Evolutionary conservation across 768 basidiomycete species (phyloP), one percentile per base, ranked within the genome.

Genomic region (Crassisporium funariophilum): DNA sequence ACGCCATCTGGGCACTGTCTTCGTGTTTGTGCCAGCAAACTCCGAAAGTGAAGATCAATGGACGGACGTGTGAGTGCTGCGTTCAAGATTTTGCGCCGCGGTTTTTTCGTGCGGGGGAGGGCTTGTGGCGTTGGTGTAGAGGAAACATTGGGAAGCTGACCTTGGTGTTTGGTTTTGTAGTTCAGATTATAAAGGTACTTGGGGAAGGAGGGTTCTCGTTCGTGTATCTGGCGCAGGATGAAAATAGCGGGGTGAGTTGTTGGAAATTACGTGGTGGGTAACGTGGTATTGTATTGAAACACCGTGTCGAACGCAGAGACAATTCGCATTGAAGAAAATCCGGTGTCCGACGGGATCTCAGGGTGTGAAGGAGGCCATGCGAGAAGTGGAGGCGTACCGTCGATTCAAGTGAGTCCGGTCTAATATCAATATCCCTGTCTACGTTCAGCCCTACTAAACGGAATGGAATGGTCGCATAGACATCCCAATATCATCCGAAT

Each of bases 401-500:
- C 80, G 95, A 49, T 98, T 98, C 77, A 90, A 84, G 91, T 91
- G 64, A 68, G 86, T 74, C 17, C 31, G 13, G 4, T 15, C 20
- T 39, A 23, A n/a, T 17, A 4, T 35, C 24, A n/a, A 13, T 10
- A 15, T 22, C 13, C 35, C 29, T n/a, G 2, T 31, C n/a, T 11
- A 11, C n/a, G 29, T n/a, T n/a, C n/a, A n/a, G n/a, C n/a, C n/a
- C 7, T 20, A 13, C 34, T 4, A n/a, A 15, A 19, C 41, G 22
- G n/a, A 19, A 11, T 17, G 19, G 16, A 17, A 50, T 15, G 29
- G 40, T 16, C 22, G 17, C 47, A 5, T 55, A 94, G 91, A 64
- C 95, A 98, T 66, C 89, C 88, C 15, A 98, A 98, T 65, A 98
- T 98, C 59, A 99, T 99, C 63, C 88, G 88, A 27, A 93, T 95